phyloP scores from a whole-genome alignment of 371 early-diverging fungal species.

The Pancytospora philotis region DNA sequence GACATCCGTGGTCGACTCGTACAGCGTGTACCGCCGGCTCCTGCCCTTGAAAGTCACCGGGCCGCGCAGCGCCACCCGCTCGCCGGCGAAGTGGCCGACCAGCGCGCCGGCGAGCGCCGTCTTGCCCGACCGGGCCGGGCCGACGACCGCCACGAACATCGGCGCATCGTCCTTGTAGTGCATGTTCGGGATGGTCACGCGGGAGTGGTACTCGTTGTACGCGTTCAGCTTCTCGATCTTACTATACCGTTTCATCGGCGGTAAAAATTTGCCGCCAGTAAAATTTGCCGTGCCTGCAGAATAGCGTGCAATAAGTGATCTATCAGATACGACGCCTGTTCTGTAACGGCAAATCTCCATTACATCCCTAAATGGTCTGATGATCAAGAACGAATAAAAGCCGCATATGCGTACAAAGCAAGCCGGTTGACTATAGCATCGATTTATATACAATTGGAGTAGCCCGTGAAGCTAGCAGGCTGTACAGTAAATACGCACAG shows the following conservation, averaged over 20 bases:
- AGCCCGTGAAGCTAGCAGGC: too few species aligned
- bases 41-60: constrained; percentile 44
- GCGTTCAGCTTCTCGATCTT: neutral
- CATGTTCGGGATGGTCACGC: constrained; percentile 46
- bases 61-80: constrained; percentile 30
- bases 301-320: too few species aligned
- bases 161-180: constrained; percentile 52
- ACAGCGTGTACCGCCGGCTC: constrained; percentile 40
- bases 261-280: neutral
- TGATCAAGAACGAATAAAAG: too few species aligned
- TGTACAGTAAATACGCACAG: too few species aligned
- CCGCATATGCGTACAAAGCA: too few species aligned
- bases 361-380: too few species aligned
- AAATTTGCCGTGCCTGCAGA: too few species aligned
- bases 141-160: constrained; percentile 48
- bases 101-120: constrained; percentile 41
- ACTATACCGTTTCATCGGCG: neutral
- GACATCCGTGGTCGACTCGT: constrained; percentile 63
- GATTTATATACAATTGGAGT: too few species aligned
- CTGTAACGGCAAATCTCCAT: too few species aligned
- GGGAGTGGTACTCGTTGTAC: constrained; percentile 26
- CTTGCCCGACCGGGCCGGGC: constrained; percentile 50
- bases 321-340: too few species aligned
- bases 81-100: constrained; percentile 43
- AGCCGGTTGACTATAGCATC: too few species aligned